Conservation (phyloP, 1,139 yeast genomes). For the Suhomyces coccinellae region DNA sequence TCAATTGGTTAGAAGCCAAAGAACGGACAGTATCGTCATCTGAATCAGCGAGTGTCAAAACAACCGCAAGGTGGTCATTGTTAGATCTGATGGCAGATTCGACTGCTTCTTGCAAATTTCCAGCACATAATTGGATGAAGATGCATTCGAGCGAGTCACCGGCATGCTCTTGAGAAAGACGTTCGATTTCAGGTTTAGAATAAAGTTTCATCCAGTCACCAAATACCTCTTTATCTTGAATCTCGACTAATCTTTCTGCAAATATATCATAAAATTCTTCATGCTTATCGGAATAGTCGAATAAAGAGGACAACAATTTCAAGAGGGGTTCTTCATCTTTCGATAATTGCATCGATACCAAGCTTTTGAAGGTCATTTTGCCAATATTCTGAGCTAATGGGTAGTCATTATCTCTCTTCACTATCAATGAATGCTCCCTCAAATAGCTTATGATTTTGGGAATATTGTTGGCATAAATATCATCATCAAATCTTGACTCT, state of each 20-base stretch:
- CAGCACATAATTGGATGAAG: conserved; percentile 53
- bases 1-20: conserved; percentile 61
- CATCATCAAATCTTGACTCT: conserved; percentile 20
- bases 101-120: conserved; percentile 64
- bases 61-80: conserved; percentile 67
- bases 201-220: conserved; percentile 39
- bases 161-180: conserved; percentile 17
- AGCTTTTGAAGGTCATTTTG: conserved; percentile 27
- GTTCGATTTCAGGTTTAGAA: conserved; percentile 21
- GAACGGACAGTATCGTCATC: conserved; percentile 57
- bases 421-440: conserved; percentile 23
- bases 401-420: conserved; percentile 25
- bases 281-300: conserved; percentile 38
- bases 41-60: conserved; percentile 72
- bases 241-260: conserved; percentile 24
- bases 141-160: conserved; percentile 48
- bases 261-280: conserved; percentile 19
- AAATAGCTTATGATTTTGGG: conserved; percentile 23
- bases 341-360: conserved; percentile 18
- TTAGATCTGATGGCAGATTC: conserved; percentile 55
- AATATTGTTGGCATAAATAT: conserved; percentile 22
- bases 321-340: conserved; percentile 25
- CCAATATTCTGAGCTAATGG: conserved; percentile 25
- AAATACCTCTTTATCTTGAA: conserved; percentile 45
- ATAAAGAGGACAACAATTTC: conserved; percentile 57